A percentile compares a stretch with the other conserved stretches of the same genome.
These are phyloP conservation scores for Xanthoparmelia taractica DNA, from an alignment of 495 filamentous ascomycete species.

Conservation along the genomic window DNA sequence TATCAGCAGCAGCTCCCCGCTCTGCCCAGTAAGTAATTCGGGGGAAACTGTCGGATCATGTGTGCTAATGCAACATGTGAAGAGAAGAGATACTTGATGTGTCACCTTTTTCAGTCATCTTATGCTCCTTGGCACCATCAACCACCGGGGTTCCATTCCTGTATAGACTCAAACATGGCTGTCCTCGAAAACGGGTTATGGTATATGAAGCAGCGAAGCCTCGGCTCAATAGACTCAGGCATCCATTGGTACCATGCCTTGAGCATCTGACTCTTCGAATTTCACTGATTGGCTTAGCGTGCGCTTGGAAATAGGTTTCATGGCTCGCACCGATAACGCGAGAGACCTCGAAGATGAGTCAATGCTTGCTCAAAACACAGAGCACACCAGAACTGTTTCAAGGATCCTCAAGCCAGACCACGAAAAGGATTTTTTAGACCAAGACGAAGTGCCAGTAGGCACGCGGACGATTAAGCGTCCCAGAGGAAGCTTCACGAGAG, in stretches of 20 bases:
- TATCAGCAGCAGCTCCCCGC: slow-evolving; percentile 35
- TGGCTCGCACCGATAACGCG: slow-evolving; percentile 28
- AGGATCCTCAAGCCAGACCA: neutral
- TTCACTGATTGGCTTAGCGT: slow-evolving; percentile 25
- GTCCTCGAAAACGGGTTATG: slow-evolving; percentile 36
- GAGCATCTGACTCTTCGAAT: neutral
- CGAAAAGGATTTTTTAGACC: neutral
- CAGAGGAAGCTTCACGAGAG: neutral
- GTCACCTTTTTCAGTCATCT: slow-evolving; percentile 43
- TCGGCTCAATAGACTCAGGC: slow-evolving; percentile 32
- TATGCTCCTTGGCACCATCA: slow-evolving; percentile 35
- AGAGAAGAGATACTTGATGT: slow-evolving; percentile 37
- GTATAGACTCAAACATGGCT: slow-evolving; percentile 28
- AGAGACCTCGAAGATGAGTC: neutral
- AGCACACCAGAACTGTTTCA: neutral
- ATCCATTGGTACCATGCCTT: slow-evolving; percentile 31
- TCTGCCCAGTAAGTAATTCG: slow-evolving; percentile 36
- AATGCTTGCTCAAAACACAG: neutral
- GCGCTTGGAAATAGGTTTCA: slow-evolving; percentile 31
- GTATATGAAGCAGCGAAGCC: slow-evolving; percentile 29
- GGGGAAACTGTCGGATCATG: neutral
- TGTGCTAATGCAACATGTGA: slow-evolving; percentile 6
- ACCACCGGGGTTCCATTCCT: slow-evolving; percentile 35
- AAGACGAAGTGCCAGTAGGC: neutral
- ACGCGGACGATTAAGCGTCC: neutral